Evolutionary conservation across 2,329 filamentous ascomycete species (phyloP), one percentile per base, ranked within the genome.

Genomic region (Aureobasidium sp.): DNA sequence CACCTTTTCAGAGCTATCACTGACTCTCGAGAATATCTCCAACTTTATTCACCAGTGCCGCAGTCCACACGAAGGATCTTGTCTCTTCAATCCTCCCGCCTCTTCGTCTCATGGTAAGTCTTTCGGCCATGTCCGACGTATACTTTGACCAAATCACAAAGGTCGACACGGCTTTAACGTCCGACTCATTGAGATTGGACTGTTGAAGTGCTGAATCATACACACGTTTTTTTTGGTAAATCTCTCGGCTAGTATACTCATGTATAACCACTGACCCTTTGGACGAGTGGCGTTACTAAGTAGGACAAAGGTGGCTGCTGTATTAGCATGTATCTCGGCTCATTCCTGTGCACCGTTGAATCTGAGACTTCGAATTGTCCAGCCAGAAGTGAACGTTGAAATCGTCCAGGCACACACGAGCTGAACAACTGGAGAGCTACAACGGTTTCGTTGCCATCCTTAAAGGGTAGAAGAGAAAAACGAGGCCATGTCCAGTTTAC

Each of bases 381-480:
- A 44, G 44, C 55, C 55, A 59, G 55, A 44, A 59, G 55, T 26
- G 48, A 48, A 34, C 55, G 55, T 59, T 59, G 23, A 2, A 39
- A 29, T 59, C 32, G 55, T 39, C 42, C 42, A 59, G 55, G 5
- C 23, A 34, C 20, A 57, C 39, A 57, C 39, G 53, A 57, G 53
- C 53, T 57, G 53, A 57, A 56, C 52, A 58, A 37, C 41, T 59
- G 44, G 55, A 59, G 55, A 46, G 42, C 5, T 20, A 34, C 29
- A 59, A 59, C 55, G 55, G 42, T 48, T 57, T 44, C 27, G 53
- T 46, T 34, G 41, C 53, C 26, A 57, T 26, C 53, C 41, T 36
- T 20, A 15, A 57, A 26, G 39, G 12, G 53, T 46, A 55, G 34
- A 57, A 57, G 53, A 32, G 52, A 57, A 57, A 57, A 57, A 5